These are phyloP conservation scores for Achlya hypogyna DNA, from an alignment of 352 stramenopile species.

Conservation along the genomic window DNA sequence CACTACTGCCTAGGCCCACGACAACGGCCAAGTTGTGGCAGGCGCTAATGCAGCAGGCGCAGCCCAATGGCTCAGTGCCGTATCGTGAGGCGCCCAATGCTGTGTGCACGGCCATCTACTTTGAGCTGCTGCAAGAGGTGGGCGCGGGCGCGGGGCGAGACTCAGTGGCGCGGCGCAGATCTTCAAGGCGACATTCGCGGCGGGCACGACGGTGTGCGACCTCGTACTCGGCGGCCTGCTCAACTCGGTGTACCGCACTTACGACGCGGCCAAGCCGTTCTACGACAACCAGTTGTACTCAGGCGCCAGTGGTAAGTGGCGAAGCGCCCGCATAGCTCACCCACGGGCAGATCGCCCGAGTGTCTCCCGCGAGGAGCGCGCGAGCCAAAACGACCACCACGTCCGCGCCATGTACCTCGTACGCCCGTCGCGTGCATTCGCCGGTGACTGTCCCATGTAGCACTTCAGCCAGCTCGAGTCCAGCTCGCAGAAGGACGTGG, in stretches of 20 bases:
- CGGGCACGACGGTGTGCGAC: conserved; percentile 31
- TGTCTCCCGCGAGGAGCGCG: background rate
- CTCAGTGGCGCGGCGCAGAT: conserved; percentile 19
- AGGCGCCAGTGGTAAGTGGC: conserved; percentile 29
- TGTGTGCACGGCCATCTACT: conserved; percentile 46
- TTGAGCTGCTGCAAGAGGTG: conserved; percentile 39
- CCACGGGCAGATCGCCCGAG: background rate
- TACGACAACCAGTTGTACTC: conserved; percentile 35
- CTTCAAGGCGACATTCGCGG: conserved; percentile 26
- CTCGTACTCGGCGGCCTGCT: conserved; percentile 43
- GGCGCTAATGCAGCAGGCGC: background rate
- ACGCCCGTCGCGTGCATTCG: background rate
- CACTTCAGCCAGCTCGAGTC: conserved; percentile 1
- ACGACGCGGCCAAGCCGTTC: conserved; percentile 31
- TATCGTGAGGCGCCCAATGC: conserved; percentile 28
- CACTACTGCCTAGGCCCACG: background rate
- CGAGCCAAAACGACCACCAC: conserved; percentile 1
- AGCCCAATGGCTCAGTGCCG: background rate
- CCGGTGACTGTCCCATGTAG: background rate
- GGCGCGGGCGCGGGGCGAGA: background rate
- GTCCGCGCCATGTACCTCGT: conserved; percentile 3
- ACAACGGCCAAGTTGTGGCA: conserved; percentile 13
- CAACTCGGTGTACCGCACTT: conserved; percentile 52
- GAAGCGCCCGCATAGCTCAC: conserved; percentile 19
- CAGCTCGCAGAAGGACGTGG: background rate